These are phyloP conservation scores for Dalbergia cultrata DNA, from an alignment of 306 rosid species.

Conservation along the genomic window DNA sequence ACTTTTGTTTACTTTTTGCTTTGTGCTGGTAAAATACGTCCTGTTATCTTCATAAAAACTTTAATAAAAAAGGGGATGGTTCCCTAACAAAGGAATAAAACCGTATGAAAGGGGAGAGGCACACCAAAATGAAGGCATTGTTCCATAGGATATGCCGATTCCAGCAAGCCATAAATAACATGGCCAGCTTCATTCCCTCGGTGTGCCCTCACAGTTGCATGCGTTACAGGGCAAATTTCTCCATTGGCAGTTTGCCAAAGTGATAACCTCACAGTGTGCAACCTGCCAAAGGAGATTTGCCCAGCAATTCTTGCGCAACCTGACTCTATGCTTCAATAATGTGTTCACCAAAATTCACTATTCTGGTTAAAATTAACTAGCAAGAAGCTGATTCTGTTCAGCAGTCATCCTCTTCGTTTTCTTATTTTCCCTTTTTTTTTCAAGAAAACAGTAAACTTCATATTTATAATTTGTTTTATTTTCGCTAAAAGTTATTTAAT, in stretches of 20 bases:
- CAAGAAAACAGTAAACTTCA: too few relatives aligned
- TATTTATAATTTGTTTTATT: too few relatives aligned
- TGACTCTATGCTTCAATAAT: too few relatives aligned
- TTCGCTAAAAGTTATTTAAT: too few relatives aligned
- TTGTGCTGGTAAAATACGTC: background rate
- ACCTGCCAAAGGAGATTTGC: constrained; percentile 86
- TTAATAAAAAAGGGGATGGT: background rate
- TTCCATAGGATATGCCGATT: constrained; percentile 63
- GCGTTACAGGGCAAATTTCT: constrained; percentile 70
- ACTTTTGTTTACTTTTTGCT: background rate
- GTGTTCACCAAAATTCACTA: too few relatives aligned
- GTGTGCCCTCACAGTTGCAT: constrained; percentile 42
- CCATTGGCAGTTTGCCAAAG: constrained; percentile 67
- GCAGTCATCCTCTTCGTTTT: too few relatives aligned
- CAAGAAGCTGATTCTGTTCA: too few relatives aligned
- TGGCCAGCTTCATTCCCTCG: background rate
- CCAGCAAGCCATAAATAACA: constrained; percentile 46
- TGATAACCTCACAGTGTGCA: constrained; percentile 38
- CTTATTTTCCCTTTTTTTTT: too few relatives aligned
- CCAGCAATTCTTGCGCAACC: constrained; percentile 64
- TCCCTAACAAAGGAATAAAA: constrained; percentile 53
- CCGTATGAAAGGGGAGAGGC: constrained; percentile 26
- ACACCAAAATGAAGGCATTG: constrained; percentile 49
- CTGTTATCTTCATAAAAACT: background rate
- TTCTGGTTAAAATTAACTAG: too few relatives aligned